phyloP scores from a whole-genome alignment of 768 basidiomycete genomes.

The Lactifluus subvellereus region DNA sequence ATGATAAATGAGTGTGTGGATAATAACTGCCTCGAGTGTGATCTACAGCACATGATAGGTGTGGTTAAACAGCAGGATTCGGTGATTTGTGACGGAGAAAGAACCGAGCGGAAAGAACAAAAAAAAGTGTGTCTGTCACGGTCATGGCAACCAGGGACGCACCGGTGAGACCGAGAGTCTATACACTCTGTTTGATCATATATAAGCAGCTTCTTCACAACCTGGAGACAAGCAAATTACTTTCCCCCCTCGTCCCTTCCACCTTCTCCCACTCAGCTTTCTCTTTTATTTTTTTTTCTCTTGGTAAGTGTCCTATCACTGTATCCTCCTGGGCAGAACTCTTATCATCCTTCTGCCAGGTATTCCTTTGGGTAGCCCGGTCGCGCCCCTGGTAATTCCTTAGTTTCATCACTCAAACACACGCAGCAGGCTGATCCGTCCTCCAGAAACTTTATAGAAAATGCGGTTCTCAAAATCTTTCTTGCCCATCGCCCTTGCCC shows the following conservation, averaged over 20 bases:
- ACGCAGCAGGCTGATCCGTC: slow-evolving; percentile 30
- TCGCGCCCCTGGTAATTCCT: slow-evolving; percentile 50
- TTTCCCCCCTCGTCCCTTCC: no score
- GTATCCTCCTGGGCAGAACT: background rate
- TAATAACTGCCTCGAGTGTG: no score
- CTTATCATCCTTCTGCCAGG: background rate
- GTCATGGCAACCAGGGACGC: background rate
- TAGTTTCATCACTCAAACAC: slow-evolving; percentile 30
- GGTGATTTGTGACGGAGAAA: background rate
- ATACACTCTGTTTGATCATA: background rate
- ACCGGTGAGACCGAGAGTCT: slow-evolving; percentile 2
- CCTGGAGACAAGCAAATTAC: background rate
- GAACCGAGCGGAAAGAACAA: background rate
- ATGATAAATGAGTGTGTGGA: no score
- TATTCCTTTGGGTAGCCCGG: slow-evolving; percentile 59
- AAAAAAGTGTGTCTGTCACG: no score
- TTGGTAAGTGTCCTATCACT: background rate
- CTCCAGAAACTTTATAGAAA: slow-evolving; percentile 27
- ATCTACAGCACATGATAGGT: no score
- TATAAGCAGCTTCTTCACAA: background rate
- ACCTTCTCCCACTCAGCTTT: no score
- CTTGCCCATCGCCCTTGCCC: slow-evolving; percentile 38
- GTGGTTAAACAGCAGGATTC: no score
- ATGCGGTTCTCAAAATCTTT: slow-evolving; percentile 42
- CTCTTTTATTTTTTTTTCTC: background rate